Evolutionary conservation across 78 protist genomes (phyloP).

Genomic region (Emiliania huxleyi): DNA sequence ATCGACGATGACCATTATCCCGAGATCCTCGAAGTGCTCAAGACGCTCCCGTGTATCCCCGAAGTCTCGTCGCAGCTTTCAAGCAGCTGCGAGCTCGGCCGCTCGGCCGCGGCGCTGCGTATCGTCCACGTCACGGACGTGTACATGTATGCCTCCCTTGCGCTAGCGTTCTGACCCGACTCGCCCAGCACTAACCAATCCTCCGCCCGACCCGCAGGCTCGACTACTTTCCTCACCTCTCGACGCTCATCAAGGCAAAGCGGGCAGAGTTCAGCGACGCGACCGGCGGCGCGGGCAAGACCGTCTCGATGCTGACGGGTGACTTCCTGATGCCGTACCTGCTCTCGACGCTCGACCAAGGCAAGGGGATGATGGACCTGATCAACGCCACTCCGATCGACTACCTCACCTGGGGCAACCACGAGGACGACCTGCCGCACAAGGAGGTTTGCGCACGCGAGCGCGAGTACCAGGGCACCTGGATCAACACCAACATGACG

Average conservation of each 20-base stretch:
- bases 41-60: too few relatives aligned
- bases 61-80: too few relatives aligned
- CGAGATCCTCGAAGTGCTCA: too few relatives aligned
- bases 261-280: neutral
- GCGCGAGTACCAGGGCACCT: neutral
- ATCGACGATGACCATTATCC: too few relatives aligned
- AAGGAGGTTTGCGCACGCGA: neutral
- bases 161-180: too few relatives aligned
- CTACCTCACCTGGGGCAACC: constrained; percentile 19
- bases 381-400: neutral
- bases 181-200: too few relatives aligned
- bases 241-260: neutral
- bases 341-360: neutral
- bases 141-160: too few relatives aligned
- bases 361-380: neutral
- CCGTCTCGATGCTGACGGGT: neutral
- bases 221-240: neutral
- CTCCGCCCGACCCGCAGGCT: too few relatives aligned
- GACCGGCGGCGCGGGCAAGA: too few relatives aligned
- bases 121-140: constrained; percentile 10
- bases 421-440: neutral
- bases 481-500: constrained; percentile 6
- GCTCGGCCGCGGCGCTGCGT: too few relatives aligned
- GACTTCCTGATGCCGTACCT: constrained; percentile 20
- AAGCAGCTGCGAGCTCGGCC: too few relatives aligned